These are phyloP conservation scores for Yamadazyma songkhlaensis DNA, from an alignment of 1,139 yeast species.

Conservation along the genomic window DNA sequence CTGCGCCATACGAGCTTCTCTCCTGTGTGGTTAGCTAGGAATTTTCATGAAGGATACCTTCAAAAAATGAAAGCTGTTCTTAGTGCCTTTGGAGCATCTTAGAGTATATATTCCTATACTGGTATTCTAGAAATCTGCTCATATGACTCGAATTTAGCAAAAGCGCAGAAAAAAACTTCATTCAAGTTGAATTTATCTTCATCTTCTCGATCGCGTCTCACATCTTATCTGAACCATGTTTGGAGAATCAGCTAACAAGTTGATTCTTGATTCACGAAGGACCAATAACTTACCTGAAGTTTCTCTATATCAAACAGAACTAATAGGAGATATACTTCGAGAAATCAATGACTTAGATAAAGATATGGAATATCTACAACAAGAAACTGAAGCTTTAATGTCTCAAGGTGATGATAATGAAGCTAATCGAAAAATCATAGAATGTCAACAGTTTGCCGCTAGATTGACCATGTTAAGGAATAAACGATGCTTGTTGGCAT, in stretches of 20 bases:
- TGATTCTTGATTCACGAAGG: slow-evolving; percentile 81
- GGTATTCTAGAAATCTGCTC: too few relatives aligned
- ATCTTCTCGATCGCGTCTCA: too few relatives aligned
- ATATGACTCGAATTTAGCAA: too few relatives aligned
- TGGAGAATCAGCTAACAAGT: slow-evolving; percentile 83
- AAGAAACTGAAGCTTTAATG: slow-evolving; percentile 12
- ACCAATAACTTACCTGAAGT: slow-evolving; percentile 62
- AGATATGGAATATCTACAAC: slow-evolving; percentile 41
- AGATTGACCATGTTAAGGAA: slow-evolving; percentile 80
- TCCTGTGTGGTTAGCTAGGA: too few relatives aligned
- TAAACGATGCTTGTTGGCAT: slow-evolving; percentile 84
- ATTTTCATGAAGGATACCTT: too few relatives aligned
- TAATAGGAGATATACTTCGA: slow-evolving; percentile 62
- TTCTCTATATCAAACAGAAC: slow-evolving; percentile 72
- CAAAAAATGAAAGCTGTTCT: too few relatives aligned
- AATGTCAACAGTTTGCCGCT: slow-evolving; percentile 79
- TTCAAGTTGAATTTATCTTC: not conserved
- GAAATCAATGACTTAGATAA: slow-evolving; percentile 58
- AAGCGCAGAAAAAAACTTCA: not conserved
- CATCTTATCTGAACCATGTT: slow-evolving; percentile 44
- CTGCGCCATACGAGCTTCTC: slow-evolving; percentile 29
- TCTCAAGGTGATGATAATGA: slow-evolving; percentile 20
- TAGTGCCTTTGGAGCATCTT: too few relatives aligned
- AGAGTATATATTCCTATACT: too few relatives aligned
- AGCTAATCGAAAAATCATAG: slow-evolving; percentile 47